phyloP scores from a whole-genome alignment of 2,329 filamentous ascomycete species.

The Rhinocladiella mackenziei region DNA sequence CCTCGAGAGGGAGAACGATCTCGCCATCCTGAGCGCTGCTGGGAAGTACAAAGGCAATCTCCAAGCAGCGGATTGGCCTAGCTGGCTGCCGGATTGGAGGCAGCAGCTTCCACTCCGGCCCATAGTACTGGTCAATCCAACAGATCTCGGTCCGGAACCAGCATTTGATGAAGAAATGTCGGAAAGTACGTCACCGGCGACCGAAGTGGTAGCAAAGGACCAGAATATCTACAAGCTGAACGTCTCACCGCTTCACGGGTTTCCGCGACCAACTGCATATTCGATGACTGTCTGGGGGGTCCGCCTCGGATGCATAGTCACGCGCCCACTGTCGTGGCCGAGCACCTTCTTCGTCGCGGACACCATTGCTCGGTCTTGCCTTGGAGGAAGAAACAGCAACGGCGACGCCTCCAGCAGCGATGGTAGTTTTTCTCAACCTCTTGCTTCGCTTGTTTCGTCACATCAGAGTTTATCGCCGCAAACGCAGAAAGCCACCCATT shows the following conservation, averaged over 20 bases:
- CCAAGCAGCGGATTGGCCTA: conserved; percentile 8
- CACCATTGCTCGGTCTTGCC: background rate
- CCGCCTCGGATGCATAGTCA: conserved; percentile 17
- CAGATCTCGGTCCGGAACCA: conserved; percentile 11
- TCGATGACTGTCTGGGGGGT: conserved; percentile 9
- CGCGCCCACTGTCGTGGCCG: conserved; percentile 16
- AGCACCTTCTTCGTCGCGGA: conserved; percentile 16
- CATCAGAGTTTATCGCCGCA: background rate
- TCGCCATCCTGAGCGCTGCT: conserved; percentile 19
- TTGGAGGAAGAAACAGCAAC: background rate
- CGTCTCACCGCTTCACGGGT: too few species aligned
- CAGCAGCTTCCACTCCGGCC: conserved; percentile 19
- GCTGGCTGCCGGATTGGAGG: conserved; percentile 21
- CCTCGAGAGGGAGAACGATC: conserved; percentile 15
- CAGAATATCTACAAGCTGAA: too few species aligned
- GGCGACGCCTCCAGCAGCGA: background rate
- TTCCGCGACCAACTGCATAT: too few species aligned
- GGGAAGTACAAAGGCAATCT: conserved; percentile 18
- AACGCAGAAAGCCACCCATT: background rate
- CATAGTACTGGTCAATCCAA: conserved; percentile 8
- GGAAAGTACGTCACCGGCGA: too few species aligned
- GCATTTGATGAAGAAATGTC: conserved; percentile 16
- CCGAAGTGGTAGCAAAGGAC: too few species aligned
- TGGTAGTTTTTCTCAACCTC: conserved; percentile 12
- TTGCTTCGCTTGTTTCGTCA: conserved; percentile 6